Evolutionary conservation across 2,329 filamentous ascomycete genomes (phyloP).

Genomic region (Exophiala spinifera): DNA sequence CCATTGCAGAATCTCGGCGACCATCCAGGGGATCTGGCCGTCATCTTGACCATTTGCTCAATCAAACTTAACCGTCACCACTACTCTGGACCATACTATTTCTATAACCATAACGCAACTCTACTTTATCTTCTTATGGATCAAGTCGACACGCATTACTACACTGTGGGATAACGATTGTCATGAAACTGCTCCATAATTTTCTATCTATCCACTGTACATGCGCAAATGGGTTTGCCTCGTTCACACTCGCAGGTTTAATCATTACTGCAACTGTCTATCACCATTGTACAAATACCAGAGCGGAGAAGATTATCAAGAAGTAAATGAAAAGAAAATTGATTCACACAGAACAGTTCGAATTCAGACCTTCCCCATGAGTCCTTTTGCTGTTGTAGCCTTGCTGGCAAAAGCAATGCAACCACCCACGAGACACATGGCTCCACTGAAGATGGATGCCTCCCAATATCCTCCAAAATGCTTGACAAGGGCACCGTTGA

Average conservation of each 20-base stretch:
- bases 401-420: constrained; percentile 29
- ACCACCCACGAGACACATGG: constrained; percentile 37
- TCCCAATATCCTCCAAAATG: constrained; percentile 40
- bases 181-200: no score
- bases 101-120: no score
- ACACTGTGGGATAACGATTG: no score
- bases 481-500: constrained; percentile 46
- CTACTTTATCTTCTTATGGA: no score
- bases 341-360: background rate
- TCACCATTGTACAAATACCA: background rate
- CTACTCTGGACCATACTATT: no score
- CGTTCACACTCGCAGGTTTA: no score
- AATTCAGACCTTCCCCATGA: background rate
- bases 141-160: no score
- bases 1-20: background rate
- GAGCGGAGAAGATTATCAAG: background rate
- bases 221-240: no score
- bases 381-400: background rate
- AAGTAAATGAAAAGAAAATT: background rate
- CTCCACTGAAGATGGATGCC: constrained; percentile 39
- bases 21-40: no score
- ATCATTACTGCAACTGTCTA: no score
- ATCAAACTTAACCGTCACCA: no score
- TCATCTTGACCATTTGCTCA: background rate
- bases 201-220: no score